These are phyloP conservation scores for Aspergillus viridinutans DNA, from an alignment of 2,329 filamentous ascomycete species.

Conservation along the genomic window DNA sequence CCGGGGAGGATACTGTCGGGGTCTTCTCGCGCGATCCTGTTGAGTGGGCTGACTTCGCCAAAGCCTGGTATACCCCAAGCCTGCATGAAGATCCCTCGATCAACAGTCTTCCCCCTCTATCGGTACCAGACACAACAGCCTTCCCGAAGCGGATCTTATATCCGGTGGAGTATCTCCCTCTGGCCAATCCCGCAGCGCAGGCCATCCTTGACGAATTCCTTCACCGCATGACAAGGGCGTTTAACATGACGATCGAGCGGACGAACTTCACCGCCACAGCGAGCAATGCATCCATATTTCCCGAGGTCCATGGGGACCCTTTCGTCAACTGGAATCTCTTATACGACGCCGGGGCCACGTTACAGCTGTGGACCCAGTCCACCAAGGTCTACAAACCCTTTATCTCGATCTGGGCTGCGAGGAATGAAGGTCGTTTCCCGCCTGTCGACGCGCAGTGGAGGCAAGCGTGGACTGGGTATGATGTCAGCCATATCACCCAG, in stretches of 20 bases:
- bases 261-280: constrained; percentile 15
- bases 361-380: constrained; percentile 7
- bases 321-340: constrained; percentile 3
- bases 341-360: not conserved
- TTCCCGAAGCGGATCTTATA: constrained; percentile 17
- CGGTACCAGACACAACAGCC: not conserved
- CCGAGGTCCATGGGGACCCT: not conserved
- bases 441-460: constrained; percentile 7
- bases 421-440: constrained; percentile 5
- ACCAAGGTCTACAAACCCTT: constrained; percentile 3
- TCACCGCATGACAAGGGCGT: constrained; percentile 9
- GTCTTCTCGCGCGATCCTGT: constrained; percentile 33
- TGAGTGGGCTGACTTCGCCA: constrained; percentile 11
- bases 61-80: constrained; percentile 8
- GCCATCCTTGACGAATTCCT: constrained; percentile 4
- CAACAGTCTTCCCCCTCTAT: constrained; percentile 2
- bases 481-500: constrained; percentile 1
- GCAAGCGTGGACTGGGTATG: constrained; percentile 1
- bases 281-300: constrained; percentile 3
- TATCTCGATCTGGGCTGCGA: constrained; percentile 2
- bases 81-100: constrained; percentile 6
- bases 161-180: constrained; percentile 15
- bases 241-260: constrained; percentile 24
- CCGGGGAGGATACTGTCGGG: constrained; percentile 42
- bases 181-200: constrained; percentile 17